Percentiles rank a stretch among this genome's conserved stretches.
Conservation (phyloP, 192 early-diverging fungal species). For the Backusella macrospora region DNA sequence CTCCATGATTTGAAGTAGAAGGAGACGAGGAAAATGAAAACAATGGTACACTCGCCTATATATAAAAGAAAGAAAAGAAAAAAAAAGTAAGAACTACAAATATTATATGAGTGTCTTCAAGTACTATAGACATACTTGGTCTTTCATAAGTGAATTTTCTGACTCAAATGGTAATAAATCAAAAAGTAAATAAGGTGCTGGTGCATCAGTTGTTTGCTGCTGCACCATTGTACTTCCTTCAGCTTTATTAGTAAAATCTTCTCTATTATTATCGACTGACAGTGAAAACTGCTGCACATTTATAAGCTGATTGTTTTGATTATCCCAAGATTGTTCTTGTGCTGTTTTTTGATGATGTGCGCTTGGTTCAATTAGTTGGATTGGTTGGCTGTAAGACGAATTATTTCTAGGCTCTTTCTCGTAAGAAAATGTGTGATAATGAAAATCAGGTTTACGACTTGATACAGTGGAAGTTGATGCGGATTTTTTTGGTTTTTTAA, state of each 20-base stretch:
- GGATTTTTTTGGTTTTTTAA: conserved; percentile 10
- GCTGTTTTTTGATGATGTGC: conserved; percentile 1
- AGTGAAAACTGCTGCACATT: not conserved
- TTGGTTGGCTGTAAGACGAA: not conserved
- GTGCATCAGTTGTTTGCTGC: not conserved
- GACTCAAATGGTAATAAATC: conserved; percentile 1
- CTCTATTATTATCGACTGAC: not conserved
- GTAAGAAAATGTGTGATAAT: not conserved
- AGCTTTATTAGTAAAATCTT: not conserved
- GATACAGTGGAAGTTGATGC: conserved; percentile 5
- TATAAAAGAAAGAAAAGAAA: not conserved
- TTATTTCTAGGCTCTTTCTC: not conserved
- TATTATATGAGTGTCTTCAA: not conserved
- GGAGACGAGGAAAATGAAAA: not conserved
- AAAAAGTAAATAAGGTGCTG: conserved; percentile 12
- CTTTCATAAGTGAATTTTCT: not conserved
- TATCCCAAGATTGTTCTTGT: not conserved
- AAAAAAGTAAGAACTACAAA: not conserved
- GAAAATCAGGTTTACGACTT: conserved; percentile 1
- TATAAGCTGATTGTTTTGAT: not conserved
- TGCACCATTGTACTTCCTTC: not conserved
- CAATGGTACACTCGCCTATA: not conserved
- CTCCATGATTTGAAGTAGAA: not conserved
- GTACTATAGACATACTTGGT: not conserved
- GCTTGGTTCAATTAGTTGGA: conserved; percentile 12